A percentile compares a stretch with the other conserved stretches of the same genome.
These are phyloP conservation scores for Gossypium schwendimanii DNA, from an alignment of 441 rosid species.

Conservation along the genomic window DNA sequence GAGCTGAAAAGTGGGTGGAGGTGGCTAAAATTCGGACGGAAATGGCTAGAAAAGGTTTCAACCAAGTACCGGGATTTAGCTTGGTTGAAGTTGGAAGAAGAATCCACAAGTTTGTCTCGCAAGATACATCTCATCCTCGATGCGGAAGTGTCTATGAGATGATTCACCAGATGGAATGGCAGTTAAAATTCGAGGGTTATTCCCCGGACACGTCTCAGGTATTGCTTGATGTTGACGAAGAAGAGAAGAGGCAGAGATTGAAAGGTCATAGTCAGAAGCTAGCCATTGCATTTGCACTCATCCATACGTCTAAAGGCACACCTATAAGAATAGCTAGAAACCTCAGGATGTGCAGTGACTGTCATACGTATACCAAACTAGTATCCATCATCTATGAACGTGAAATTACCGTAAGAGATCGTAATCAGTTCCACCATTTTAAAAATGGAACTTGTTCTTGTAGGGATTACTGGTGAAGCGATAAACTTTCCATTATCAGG, in stretches of 20 bases:
- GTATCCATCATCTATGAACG: slow-evolving; percentile 49
- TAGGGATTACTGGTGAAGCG: slow-evolving; percentile 63
- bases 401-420: slow-evolving; percentile 60
- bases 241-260: slow-evolving; percentile 59
- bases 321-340: slow-evolving; percentile 57
- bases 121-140: slow-evolving; percentile 28
- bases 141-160: slow-evolving; percentile 29
- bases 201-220: slow-evolving; percentile 40
- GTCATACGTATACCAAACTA: slow-evolving; percentile 62
- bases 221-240: slow-evolving; percentile 51
- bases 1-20: slow-evolving; percentile 47
- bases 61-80: slow-evolving; percentile 51
- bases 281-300: slow-evolving; percentile 70
- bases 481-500: neutral
- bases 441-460: slow-evolving; percentile 75
- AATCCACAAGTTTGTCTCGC: slow-evolving; percentile 45
- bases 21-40: slow-evolving; percentile 40
- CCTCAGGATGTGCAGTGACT: slow-evolving; percentile 72
- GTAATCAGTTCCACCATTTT: slow-evolving; percentile 67
- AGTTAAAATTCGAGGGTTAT: slow-evolving; percentile 41
- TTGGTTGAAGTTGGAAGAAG: slow-evolving; percentile 46
- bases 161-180: slow-evolving; percentile 52
- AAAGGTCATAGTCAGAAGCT: slow-evolving; percentile 75
- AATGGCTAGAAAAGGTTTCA: slow-evolving; percentile 31
- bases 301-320: slow-evolving; percentile 27